phyloP scores from a whole-genome alignment of 495 filamentous ascomycete genomes.

The Hypoxylon intermedium region DNA sequence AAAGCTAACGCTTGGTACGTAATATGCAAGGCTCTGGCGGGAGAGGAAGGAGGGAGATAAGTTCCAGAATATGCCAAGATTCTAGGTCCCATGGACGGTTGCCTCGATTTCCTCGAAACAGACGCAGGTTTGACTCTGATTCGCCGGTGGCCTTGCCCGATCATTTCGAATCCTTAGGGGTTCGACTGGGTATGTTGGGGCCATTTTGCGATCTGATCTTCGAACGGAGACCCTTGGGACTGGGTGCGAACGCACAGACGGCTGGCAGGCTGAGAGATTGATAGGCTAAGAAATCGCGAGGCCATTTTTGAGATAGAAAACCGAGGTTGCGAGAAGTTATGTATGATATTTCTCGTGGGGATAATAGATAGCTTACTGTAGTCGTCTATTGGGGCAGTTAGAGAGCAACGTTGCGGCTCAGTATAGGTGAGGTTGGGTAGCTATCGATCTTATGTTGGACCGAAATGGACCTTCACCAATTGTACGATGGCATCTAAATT shows the following conservation, averaged over 20 bases:
- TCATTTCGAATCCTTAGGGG: conserved; percentile 39
- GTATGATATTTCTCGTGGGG: background rate
- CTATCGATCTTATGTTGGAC: conserved; percentile 24
- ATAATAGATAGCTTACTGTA: conserved; percentile 7
- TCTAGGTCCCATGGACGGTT: conserved; percentile 33
- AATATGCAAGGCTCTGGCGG: conserved; percentile 25
- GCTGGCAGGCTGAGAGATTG: conserved; percentile 23
- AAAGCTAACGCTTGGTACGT: conserved; percentile 21
- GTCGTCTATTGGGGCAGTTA: conserved; percentile 20
- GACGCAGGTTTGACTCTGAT: conserved; percentile 29
- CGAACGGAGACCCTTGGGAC: conserved; percentile 25
- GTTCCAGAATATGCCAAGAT: conserved; percentile 41
- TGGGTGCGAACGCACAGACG: conserved; percentile 32
- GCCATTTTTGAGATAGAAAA: background rate
- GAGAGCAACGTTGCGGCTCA: conserved; percentile 20
- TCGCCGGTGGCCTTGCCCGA: conserved; percentile 29
- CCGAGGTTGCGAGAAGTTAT: background rate
- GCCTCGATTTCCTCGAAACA: conserved; percentile 39
- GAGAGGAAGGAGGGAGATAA: conserved; percentile 29
- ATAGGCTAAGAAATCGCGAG: conserved; percentile 29
- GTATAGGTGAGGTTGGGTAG: conserved; percentile 20
- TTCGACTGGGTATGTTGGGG: conserved; percentile 27
- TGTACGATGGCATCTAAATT: conserved; percentile 19
- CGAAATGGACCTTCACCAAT: conserved; percentile 21
- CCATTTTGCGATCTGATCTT: conserved; percentile 38